Evolutionary conservation across 805 yeast genomes (phyloP).

Genomic region (Monosporozyma unispora): DNA sequence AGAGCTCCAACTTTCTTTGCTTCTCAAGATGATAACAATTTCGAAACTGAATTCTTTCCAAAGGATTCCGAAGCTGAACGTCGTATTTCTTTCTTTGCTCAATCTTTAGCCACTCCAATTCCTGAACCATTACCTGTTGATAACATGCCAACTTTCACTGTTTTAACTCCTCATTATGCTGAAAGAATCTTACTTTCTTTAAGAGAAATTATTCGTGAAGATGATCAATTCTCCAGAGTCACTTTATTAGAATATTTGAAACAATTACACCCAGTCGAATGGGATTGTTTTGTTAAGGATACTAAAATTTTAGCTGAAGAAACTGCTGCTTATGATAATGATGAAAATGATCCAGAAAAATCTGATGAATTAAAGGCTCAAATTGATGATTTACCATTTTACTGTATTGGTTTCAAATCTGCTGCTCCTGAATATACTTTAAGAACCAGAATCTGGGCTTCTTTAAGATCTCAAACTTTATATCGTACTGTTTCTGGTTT

Average conservation of each 20-base stretch:
- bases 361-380: slow-evolving; percentile 70
- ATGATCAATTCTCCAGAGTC: slow-evolving; percentile 91
- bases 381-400: slow-evolving; percentile 87
- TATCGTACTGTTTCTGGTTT: slow-evolving; percentile 97
- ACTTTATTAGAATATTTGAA: slow-evolving; percentile 89
- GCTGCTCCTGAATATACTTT: slow-evolving; percentile 95
- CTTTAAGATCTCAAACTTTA: slow-evolving; percentile 90
- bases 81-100: slow-evolving; percentile 98
- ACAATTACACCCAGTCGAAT: slow-evolving; percentile 91
- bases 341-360: slow-evolving; percentile 39
- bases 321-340: slow-evolving; percentile 60
- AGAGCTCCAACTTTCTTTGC: slow-evolving; percentile 99
- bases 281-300: slow-evolving; percentile 96
- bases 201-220: slow-evolving; percentile 94
- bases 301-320: slow-evolving; percentile 93
- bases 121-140: slow-evolving; percentile 99
- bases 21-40: slow-evolving; percentile 90
- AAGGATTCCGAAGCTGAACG: slow-evolving; percentile 97
- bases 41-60: slow-evolving; percentile 96
- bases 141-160: slow-evolving; percentile 99
- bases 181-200: slow-evolving; percentile 91
- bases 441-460: slow-evolving; percentile 98
- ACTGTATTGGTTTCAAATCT: slow-evolving; percentile 93
- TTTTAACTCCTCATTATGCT: slow-evolving; percentile 89
- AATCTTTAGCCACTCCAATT: slow-evolving; percentile 95